phyloP scores from a whole-genome alignment of 2,329 filamentous ascomycete species.

The Trichocomaceae sp. region DNA sequence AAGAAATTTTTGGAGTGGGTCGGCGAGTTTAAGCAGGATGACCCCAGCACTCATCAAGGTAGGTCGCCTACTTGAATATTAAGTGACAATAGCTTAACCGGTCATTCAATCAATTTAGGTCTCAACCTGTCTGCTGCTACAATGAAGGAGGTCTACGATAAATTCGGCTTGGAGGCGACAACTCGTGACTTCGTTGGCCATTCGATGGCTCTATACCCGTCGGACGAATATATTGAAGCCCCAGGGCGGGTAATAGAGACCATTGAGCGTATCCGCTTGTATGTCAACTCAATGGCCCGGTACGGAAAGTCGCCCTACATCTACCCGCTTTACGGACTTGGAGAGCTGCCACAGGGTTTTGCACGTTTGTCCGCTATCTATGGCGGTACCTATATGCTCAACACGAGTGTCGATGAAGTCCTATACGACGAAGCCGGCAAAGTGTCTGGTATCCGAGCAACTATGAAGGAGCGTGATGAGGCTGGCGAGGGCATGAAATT shows the following conservation, averaged over 20 bases:
- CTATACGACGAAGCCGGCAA: conserved; percentile 70
- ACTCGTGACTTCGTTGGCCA: conserved; percentile 97
- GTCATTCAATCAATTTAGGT: conserved; percentile 45
- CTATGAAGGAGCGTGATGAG: conserved; percentile 82
- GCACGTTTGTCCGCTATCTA: conserved; percentile 97
- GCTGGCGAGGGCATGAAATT: conserved; percentile 75
- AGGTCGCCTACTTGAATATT: conserved; percentile 12
- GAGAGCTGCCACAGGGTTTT: conserved; percentile 95
- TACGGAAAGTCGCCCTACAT: conserved; percentile 99
- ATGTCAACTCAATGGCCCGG: conserved; percentile 93
- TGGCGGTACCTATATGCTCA: conserved; percentile 98
- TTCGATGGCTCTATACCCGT: conserved; percentile 93
- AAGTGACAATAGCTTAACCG: neutral
- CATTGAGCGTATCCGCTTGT: conserved; percentile 86
- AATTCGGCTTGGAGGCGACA: conserved; percentile 81
- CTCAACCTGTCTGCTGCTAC: conserved; percentile 71
- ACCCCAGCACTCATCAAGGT: conserved; percentile 88
- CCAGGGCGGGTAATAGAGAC: conserved; percentile 72
- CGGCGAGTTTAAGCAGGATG: conserved; percentile 73
- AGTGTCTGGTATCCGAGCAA: conserved; percentile 93
- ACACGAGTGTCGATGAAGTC: conserved; percentile 87
- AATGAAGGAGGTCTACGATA: conserved; percentile 99
- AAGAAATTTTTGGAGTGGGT: conserved; percentile 97
- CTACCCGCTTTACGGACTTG: conserved; percentile 95
- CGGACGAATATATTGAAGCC: conserved; percentile 74